Evolutionary conservation across 2,329 filamentous ascomycete genomes (phyloP).

Genomic region (Didymella pinodella): DNA sequence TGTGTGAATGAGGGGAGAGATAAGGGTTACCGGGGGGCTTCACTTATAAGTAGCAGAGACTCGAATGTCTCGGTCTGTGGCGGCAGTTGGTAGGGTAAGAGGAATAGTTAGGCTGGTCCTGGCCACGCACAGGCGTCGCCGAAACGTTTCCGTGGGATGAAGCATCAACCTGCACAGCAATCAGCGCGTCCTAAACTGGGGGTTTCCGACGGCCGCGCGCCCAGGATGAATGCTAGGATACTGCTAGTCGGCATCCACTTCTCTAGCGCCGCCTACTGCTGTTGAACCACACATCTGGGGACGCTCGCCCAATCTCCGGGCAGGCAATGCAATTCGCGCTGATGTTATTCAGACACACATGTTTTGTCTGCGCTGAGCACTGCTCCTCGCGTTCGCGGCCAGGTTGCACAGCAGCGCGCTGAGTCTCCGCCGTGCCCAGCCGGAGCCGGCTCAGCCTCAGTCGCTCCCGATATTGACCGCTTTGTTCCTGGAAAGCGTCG

Average conservation of each 20-base stretch:
- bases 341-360: constrained; percentile 31
- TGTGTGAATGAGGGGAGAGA: constrained; percentile 35
- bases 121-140: constrained; percentile 47
- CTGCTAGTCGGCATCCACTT: constrained; percentile 27
- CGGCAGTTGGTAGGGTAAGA: constrained; percentile 36
- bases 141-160: constrained; percentile 52
- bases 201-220: constrained; percentile 27
- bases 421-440: constrained; percentile 21
- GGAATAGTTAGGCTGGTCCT: constrained; percentile 36
- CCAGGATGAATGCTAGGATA: constrained; percentile 23
- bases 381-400: constrained; percentile 20
- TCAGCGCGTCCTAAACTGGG: constrained; percentile 29
- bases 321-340: constrained; percentile 15
- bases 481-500: constrained; percentile 45
- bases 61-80: constrained; percentile 44
- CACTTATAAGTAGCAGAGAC: constrained; percentile 41
- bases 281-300: constrained; percentile 31
- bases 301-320: constrained; percentile 25
- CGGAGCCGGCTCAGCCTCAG: constrained; percentile 35
- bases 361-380: constrained; percentile 17
- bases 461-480: constrained; percentile 47
- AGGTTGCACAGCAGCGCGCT: constrained; percentile 18
- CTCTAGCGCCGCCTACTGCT: constrained; percentile 31
- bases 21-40: constrained; percentile 36
- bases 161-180: constrained; percentile 41